These are phyloP conservation scores for Ustilago xerochloae DNA, from an alignment of 1,284 basidiomycete species.

Conservation along the genomic window DNA sequence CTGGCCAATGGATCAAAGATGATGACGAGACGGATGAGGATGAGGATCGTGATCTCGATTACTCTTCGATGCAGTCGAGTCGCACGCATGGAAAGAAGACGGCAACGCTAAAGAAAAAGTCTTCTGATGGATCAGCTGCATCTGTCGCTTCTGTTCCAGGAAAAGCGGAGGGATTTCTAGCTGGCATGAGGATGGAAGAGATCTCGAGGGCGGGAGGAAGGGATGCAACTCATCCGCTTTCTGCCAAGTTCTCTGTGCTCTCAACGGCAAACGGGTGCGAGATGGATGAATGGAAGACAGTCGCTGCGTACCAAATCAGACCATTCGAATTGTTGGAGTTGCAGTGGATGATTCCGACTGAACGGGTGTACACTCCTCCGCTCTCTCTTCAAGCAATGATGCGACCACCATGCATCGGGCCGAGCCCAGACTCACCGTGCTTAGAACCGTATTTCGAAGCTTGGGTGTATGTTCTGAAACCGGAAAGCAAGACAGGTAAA, in stretches of 20 bases:
- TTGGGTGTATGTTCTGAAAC: slow-evolving; percentile 57
- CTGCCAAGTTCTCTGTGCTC: slow-evolving; percentile 39
- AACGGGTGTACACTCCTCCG: slow-evolving; percentile 47
- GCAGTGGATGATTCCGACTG: slow-evolving; percentile 47
- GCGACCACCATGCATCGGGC: background rate
- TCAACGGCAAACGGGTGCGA: slow-evolving; percentile 51
- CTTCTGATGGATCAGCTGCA: slow-evolving; percentile 8
- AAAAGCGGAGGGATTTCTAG: slow-evolving; percentile 11
- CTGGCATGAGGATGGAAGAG: slow-evolving; percentile 43
- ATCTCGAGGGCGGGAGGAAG: slow-evolving; percentile 30
- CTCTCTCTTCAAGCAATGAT: slow-evolving; percentile 11
- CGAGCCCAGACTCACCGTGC: slow-evolving; percentile 12
- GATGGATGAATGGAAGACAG: slow-evolving; percentile 57
- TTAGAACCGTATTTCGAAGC: slow-evolving; percentile 56
- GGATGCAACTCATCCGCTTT: slow-evolving; percentile 37
- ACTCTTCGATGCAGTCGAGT: slow-evolving; percentile 10
- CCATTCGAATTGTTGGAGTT: slow-evolving; percentile 58
- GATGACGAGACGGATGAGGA: slow-evolving; percentile 4
- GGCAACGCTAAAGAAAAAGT: slow-evolving; percentile 8
- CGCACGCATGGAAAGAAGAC: background rate
- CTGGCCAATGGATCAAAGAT: background rate
- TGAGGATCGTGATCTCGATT: slow-evolving; percentile 4
- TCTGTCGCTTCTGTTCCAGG: background rate
- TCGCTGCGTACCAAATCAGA: slow-evolving; percentile 38
- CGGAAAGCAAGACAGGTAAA: slow-evolving; percentile 8